A percentile compares a stretch with the other conserved stretches of the same genome.
These are phyloP conservation scores for Ricinus communis DNA, from an alignment of 345 rosid genomes.

Conservation along the genomic window DNA sequence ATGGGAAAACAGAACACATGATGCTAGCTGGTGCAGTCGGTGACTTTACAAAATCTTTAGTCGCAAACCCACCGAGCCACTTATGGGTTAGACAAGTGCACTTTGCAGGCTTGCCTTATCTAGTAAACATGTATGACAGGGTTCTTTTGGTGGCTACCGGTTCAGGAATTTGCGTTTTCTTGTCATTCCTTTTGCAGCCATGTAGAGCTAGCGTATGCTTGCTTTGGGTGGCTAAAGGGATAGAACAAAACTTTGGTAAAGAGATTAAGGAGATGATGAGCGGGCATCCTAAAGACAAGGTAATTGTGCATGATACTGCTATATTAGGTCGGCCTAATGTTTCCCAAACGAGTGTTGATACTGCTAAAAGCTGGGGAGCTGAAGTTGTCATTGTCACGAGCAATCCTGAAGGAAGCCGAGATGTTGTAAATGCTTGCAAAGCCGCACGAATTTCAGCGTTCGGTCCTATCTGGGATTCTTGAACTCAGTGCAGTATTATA, in stretches of 20 bases:
- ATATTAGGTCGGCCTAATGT: conserved; percentile 66
- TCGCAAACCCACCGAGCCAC: conserved; percentile 62
- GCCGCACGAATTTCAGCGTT: conserved; percentile 61
- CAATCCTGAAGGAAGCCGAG: conserved; percentile 86
- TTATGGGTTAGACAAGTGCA: conserved; percentile 78
- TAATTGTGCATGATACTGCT: conserved; percentile 71
- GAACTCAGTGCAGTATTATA: conserved; percentile 2
- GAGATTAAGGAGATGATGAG: conserved; percentile 61
- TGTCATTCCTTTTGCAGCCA: conserved; percentile 73
- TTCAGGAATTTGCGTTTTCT: conserved; percentile 79
- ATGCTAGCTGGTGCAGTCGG: conserved; percentile 94
- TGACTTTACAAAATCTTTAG: conserved; percentile 69
- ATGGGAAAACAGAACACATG: conserved; percentile 72
- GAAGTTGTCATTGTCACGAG: conserved; percentile 83
- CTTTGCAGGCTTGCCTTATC: conserved; percentile 79
- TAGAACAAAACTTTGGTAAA: conserved; percentile 63
- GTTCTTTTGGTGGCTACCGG: conserved; percentile 81
- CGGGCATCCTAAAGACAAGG: conserved; percentile 50
- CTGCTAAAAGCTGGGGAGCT: conserved; percentile 64
- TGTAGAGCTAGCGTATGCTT: conserved; percentile 55
- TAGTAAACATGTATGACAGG: conserved; percentile 67
- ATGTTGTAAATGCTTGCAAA: conserved; percentile 69
- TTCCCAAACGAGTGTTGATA: conserved; percentile 61
- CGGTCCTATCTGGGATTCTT: conserved; percentile 96
- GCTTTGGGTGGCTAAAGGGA: conserved; percentile 79